These are phyloP conservation scores for Prunus kanzakura DNA, from an alignment of 306 rosid species.

Conservation along the genomic window DNA sequence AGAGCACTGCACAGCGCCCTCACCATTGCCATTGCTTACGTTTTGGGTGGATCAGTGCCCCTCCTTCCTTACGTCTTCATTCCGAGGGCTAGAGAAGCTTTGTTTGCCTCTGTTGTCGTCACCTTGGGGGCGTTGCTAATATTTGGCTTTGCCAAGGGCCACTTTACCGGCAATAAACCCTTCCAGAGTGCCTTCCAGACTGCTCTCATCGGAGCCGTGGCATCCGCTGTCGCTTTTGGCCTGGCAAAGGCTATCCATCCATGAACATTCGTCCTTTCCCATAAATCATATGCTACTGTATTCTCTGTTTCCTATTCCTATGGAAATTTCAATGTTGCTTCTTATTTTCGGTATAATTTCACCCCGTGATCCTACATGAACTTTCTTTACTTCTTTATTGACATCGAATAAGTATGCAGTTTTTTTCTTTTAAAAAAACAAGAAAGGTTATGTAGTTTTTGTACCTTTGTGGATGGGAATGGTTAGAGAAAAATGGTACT, in stretches of 20 bases:
- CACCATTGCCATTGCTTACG: constrained; percentile 78
- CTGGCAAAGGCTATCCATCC: constrained; percentile 70
- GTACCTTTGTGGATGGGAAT: no score
- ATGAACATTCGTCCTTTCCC: constrained; percentile 4
- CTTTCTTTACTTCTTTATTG: background rate
- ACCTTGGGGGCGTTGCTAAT: constrained; percentile 66
- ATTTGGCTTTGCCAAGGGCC: constrained; percentile 84
- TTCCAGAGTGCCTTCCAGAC: constrained; percentile 76
- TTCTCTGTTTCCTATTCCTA: background rate
- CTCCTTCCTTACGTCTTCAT: constrained; percentile 71
- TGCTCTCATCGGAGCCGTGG: constrained; percentile 74
- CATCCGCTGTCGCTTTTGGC: constrained; percentile 81
- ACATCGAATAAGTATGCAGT: background rate
- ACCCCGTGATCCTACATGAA: background rate
- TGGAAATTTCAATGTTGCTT: background rate
- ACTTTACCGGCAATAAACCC: constrained; percentile 74
- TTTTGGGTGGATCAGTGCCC: constrained; percentile 78
- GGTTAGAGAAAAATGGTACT: no score
- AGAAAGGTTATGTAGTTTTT: no score
- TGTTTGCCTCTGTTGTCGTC: constrained; percentile 49
- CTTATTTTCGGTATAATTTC: background rate
- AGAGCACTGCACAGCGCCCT: constrained; percentile 85
- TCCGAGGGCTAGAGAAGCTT: constrained; percentile 57
- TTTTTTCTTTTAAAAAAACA: no score
- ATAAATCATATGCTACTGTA: background rate